Base-by-base conservation (phyloP, 495 filamentous ascomycete species). In the Hypoxylon fuscum region DNA sequence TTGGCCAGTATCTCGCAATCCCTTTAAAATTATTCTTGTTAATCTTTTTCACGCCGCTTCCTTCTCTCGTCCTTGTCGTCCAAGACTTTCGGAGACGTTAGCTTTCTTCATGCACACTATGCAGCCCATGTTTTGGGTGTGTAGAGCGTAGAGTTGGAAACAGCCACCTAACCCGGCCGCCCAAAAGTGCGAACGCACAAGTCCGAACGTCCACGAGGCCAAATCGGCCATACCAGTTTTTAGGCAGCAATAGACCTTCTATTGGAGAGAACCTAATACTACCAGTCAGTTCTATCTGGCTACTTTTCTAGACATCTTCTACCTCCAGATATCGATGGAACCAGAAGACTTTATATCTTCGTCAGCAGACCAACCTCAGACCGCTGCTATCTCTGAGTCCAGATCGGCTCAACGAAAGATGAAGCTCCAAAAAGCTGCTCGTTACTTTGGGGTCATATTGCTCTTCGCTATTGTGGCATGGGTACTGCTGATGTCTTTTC, bases 191-290 rank as follows among this genome's bases (percentile, higher is more conserved):
- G n/a, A 35, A 10, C 11, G 32, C 32, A 10, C 32, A 10, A 35
- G 12, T 11, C 32, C 32, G 12, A 35, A 35, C 32, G 32, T 35
- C 32, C 32, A 35, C 32, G 32, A 3, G 32, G 32, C 32, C 32
- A 10, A 47, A 17, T 29, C 29, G 43, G 11, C 32, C 4, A 47
- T 47, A 20, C 17, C 29, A 25, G 12, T 20, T 47, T 22, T 27
- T 47, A 47, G 43, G 43, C 21, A 47, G 43, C 11, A 23, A 47
- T 47, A 31, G 43, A 15, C 43, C 18, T 47, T 47, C 14, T 25
- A 21, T 7, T 47, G 21, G 22, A 44, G 9, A 15, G 9, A 47
- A 29, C 22, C n/a, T 29, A 29, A 47, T 20, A 47, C 7, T 35
- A 35, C 4, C 32, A 35, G 9, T 12, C 7, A 35, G 12, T 35